Conservation (phyloP, 768 basidiomycete genomes). For the Tylopilus vinaceipallidus region DNA sequence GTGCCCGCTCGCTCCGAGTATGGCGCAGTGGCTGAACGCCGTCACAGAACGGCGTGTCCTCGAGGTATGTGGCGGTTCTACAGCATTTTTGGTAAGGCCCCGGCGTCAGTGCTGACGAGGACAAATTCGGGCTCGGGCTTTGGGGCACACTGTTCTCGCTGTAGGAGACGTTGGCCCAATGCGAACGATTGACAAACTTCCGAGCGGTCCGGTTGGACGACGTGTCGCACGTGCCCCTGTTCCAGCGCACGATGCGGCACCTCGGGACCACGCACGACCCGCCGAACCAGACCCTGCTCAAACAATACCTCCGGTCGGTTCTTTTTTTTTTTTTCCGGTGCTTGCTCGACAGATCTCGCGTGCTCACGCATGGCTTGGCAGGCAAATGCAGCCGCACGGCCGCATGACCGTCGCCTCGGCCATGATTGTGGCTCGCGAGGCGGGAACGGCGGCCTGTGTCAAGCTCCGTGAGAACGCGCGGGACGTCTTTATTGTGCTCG, state of each 20-base stretch:
- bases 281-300: constrained; percentile 38
- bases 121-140: too few relatives aligned
- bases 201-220: too few relatives aligned
- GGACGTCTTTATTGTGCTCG: constrained; percentile 56
- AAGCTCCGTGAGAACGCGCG: constrained; percentile 25
- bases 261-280: constrained; percentile 35
- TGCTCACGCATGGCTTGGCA: constrained; percentile 14
- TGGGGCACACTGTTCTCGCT: too few relatives aligned
- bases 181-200: too few relatives aligned
- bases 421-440: constrained; percentile 58
- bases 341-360: too few relatives aligned
- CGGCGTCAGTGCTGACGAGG: constrained; percentile 6
- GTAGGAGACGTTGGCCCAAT: too few relatives aligned
- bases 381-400: constrained; percentile 21
- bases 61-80: constrained; percentile 27
- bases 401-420: constrained; percentile 26
- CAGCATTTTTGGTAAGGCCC: too few relatives aligned
- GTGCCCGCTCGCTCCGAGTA: too few relatives aligned
- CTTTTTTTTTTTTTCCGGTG: background rate
- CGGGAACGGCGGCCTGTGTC: constrained; percentile 56
- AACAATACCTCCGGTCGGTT: constrained; percentile 24
- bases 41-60: constrained; percentile 16
- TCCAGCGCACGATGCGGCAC: too few relatives aligned
- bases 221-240: too few relatives aligned
- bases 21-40: constrained; percentile 10